A percentile compares a stretch with the other conserved stretches of the same genome.
Evolutionary conservation across 2,329 filamentous ascomycete genomes (phyloP).

Genomic region (Penicillium frequentans): DNA sequence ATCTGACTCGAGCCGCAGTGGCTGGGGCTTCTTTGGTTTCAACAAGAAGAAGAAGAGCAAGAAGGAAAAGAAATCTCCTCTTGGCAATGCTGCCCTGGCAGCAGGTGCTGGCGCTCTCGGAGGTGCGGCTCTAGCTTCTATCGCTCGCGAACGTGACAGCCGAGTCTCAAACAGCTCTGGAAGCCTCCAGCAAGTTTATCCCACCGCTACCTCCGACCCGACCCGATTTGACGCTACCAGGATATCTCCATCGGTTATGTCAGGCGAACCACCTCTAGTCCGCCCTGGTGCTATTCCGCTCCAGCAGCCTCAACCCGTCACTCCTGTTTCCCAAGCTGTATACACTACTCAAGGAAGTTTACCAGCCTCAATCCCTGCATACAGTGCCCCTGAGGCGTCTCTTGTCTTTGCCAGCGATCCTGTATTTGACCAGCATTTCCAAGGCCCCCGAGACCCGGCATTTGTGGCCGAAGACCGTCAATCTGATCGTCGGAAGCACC

Average conservation of each 20-base stretch:
- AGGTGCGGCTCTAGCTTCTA: constrained; percentile 42
- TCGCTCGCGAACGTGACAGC: constrained; percentile 32
- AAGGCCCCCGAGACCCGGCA: constrained; percentile 11
- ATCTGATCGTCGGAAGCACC: constrained; percentile 20
- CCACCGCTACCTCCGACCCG: constrained; percentile 66
- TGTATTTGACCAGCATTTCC: constrained; percentile 18
- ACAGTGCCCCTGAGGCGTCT: constrained; percentile 42
- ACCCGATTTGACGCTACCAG: constrained; percentile 58
- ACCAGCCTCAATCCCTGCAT: constrained; percentile 36
- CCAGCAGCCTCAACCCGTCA: constrained; percentile 81
- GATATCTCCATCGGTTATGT: constrained; percentile 25
- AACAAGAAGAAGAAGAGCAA: constrained; percentile 47
- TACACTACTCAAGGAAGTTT: constrained; percentile 52
- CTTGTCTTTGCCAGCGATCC: constrained; percentile 38
- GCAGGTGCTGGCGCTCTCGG: constrained; percentile 46
- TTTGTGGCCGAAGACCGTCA: constrained; percentile 12
- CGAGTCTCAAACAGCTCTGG: constrained; percentile 41
- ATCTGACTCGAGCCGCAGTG: constrained; percentile 56
- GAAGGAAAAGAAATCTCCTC: constrained; percentile 29
- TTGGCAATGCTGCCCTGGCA: constrained; percentile 35
- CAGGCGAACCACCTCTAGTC: constrained; percentile 28
- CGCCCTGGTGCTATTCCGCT: constrained; percentile 66
- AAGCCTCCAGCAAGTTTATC: constrained; percentile 61
- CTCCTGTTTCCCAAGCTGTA: constrained; percentile 68
- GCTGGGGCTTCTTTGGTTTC: constrained; percentile 64